Evolutionary conservation across 805 yeast species (phyloP).

Genomic region (Torulaspora indica): DNA sequence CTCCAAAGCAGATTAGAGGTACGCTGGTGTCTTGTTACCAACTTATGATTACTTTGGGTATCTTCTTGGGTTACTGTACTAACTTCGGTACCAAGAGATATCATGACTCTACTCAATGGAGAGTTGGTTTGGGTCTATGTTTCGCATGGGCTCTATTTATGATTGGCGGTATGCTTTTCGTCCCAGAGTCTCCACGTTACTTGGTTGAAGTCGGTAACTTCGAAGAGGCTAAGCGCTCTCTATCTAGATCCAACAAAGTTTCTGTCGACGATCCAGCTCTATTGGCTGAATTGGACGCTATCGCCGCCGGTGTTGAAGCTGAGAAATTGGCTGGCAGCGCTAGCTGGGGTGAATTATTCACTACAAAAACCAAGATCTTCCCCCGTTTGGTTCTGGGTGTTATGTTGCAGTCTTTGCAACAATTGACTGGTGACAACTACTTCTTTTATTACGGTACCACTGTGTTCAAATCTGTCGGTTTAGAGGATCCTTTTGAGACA

Average conservation of each 20-base stretch:
- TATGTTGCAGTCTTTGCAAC: constrained; percentile 57
- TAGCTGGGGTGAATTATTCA: constrained; percentile 58
- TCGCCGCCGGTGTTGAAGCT: constrained; percentile 55
- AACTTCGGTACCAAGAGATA: constrained; percentile 58
- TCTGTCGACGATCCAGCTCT: constrained; percentile 51
- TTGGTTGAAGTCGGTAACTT: constrained; percentile 49
- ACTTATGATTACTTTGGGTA: constrained; percentile 65
- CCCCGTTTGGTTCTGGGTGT: constrained; percentile 48
- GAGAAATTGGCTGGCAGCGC: constrained; percentile 61
- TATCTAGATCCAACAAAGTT: constrained; percentile 56
- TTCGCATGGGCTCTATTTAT: constrained; percentile 44
- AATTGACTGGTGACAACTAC: constrained; percentile 61
- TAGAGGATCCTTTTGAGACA: constrained; percentile 53
- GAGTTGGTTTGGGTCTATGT: constrained; percentile 61
- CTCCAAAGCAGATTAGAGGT: constrained; percentile 70
- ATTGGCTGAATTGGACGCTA: constrained; percentile 51
- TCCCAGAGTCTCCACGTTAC: constrained; percentile 74
- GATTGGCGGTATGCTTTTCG: constrained; percentile 41
- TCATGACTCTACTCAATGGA: constrained; percentile 71
- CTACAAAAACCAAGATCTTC: constrained; percentile 60
- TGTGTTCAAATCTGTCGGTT: constrained; percentile 56
- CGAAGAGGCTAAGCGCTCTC: constrained; percentile 58
- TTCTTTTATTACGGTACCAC: constrained; percentile 65
- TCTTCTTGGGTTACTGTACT: constrained; percentile 70
- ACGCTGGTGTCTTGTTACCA: constrained; percentile 66